Percentiles rank a stretch among this genome's conserved stretches.
Conservation (phyloP, 139 green algal species). For the Picochlorum sp. region DNA sequence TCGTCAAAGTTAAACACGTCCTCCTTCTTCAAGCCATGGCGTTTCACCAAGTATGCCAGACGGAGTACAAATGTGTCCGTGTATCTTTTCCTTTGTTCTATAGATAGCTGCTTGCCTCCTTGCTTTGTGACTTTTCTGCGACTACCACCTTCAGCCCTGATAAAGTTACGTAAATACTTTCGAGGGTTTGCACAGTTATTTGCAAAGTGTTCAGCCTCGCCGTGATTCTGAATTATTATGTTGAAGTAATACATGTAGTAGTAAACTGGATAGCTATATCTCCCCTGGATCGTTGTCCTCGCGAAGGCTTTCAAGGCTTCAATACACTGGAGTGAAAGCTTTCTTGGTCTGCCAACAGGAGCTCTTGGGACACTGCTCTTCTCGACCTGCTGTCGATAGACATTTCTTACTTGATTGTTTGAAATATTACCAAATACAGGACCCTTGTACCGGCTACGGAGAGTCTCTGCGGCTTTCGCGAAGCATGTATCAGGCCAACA, state of each 20-base stretch:
- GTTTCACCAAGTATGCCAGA: not conserved
- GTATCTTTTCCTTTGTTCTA: not conserved
- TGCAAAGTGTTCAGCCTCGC: not conserved
- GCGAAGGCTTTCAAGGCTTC: no score
- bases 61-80: not conserved
- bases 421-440: no score
- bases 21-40: not conserved
- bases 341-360: no score
- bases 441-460: no score
- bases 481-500: no score
- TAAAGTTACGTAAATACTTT: not conserved
- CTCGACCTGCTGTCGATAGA: no score
- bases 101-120: not conserved
- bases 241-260: not conserved
- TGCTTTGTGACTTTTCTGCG: not conserved
- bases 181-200: not conserved
- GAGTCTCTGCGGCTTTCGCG: no score
- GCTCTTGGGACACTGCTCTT: no score
- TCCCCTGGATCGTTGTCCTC: not conserved
- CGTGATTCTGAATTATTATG: not conserved
- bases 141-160: not conserved
- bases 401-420: no score
- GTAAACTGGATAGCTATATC: not conserved
- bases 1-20: slow-evolving; percentile 1
- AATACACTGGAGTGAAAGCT: no score